Base-by-base conservation (phyloP, 2,329 filamentous ascomycete species). In the Calonectria pseudoturangicola region DNA sequence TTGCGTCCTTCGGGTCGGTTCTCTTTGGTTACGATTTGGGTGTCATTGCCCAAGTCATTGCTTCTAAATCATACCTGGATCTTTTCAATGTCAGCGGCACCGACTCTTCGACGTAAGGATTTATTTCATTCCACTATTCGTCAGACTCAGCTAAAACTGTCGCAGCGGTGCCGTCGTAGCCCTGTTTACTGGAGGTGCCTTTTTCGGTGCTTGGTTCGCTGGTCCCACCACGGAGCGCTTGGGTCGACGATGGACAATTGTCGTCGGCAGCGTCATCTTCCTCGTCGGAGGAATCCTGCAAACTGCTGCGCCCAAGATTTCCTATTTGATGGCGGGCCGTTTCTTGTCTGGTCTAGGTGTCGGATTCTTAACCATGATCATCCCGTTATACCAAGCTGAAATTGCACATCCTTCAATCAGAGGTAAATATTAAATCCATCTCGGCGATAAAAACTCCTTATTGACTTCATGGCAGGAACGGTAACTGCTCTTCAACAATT, bases 401-500 rank as follows among this genome's bases (percentile, higher is more conserved):
- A 88, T 96, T 39, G 92, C 92, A 3, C 94, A 96, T 81, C 94
- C 94, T 2, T 89, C 88, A 70, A 96, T 96, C 78, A 90, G 94
- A 82, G 94, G 94, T 33, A 87, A 91, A 73, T 12, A 58, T 27
- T 8, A 28, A 65, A 36, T 33, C 16, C 30, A 10, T 28, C 28
- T 50, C 25, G 15, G 0, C 7, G 2, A 33, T 15, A 10, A 13
- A 13, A 41, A 6, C 12, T 36, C 18, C 63, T n/a, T 65, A 21
- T 56, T 67, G 33, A 72, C 63, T 58, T 41, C 10, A 27, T 21
- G 5, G 21, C 13, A 72, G 70, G 70, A 39, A 65, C 41, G 3
- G 89, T 96, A 33, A 95, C 93, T 1, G 89, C 91, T 39, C 86
- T 96, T 18, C 94, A 95, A 82, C 94, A 95, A 79, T 95, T 95